These are phyloP conservation scores for Blastobotrys ciferrii DNA, from an alignment of 1,139 yeast genomes.

Conservation along the genomic window DNA sequence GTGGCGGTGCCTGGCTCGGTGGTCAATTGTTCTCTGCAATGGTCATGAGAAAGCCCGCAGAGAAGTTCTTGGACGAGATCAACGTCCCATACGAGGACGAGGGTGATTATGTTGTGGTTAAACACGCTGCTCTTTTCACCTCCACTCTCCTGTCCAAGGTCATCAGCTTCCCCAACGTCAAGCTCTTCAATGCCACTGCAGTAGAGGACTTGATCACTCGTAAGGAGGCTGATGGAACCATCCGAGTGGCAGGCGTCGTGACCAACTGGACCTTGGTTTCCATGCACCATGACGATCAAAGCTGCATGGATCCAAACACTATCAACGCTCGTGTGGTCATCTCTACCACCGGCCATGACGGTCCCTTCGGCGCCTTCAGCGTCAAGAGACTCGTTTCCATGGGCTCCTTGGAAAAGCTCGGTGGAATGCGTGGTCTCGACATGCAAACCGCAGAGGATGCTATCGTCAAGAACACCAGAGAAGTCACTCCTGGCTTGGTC, in stretches of 20 bases:
- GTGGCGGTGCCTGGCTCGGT: conserved; percentile 81
- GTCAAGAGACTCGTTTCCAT: conserved; percentile 49
- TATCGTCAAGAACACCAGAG: conserved; percentile 67
- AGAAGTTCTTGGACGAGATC: conserved; percentile 61
- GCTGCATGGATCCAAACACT: conserved; percentile 84
- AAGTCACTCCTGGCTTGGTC: conserved; percentile 67
- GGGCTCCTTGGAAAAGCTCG: conserved; percentile 47
- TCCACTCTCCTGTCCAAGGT: conserved; percentile 71
- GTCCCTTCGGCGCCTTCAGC: conserved; percentile 81
- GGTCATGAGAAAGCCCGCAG: conserved; percentile 79
- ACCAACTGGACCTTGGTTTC: conserved; percentile 82
- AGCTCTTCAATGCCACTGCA: conserved; percentile 76
- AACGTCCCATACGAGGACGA: conserved; percentile 72
- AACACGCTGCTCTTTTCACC: conserved; percentile 77
- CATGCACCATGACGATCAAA: conserved; percentile 72
- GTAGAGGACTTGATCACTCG: conserved; percentile 80
- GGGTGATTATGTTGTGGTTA: conserved; percentile 77
- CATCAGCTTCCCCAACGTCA: conserved; percentile 68
- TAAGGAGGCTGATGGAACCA: conserved; percentile 54
- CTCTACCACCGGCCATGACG: conserved; percentile 79
- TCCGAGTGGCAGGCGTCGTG: conserved; percentile 74
- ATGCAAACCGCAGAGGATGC: conserved; percentile 79
- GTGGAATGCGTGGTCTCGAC: conserved; percentile 77
- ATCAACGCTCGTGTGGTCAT: conserved; percentile 69
- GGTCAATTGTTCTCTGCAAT: conserved; percentile 79